phyloP scores from a whole-genome alignment of 768 basidiomycete species.

The Tylopilus intermedius region DNA sequence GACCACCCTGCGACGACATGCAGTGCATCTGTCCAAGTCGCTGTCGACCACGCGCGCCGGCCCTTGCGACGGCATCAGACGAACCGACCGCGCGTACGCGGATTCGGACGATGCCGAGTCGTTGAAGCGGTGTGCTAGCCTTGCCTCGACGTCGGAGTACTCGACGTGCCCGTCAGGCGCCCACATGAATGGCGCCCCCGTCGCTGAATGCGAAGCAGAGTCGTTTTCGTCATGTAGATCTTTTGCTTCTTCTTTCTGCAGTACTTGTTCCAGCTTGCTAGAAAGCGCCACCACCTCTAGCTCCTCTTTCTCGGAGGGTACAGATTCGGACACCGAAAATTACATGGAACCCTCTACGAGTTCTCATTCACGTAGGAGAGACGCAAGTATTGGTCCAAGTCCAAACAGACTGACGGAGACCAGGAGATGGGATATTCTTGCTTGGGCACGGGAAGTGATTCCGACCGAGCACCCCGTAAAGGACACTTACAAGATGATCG shows the following conservation, averaged over 20 bases:
- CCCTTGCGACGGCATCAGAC: background rate
- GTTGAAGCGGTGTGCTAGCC: background rate
- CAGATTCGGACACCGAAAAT: background rate
- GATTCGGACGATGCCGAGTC: conserved; percentile 1
- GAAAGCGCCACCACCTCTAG: conserved; percentile 4
- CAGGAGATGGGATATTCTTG: conserved; percentile 15
- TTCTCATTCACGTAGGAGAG: conserved; percentile 1
- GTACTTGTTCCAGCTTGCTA: conserved; percentile 18
- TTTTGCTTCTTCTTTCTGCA: conserved; percentile 17
- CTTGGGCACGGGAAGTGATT: conserved; percentile 17
- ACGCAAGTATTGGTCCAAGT: background rate
- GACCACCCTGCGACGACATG: conserved; percentile 19
- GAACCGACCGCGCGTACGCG: background rate
- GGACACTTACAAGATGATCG: conserved; percentile 21
- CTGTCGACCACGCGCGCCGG: conserved; percentile 4
- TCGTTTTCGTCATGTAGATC: conserved; percentile 8
- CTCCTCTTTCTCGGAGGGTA: conserved; percentile 7
- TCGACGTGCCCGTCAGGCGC: conserved; percentile 23
- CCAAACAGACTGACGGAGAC: conserved; percentile 7
- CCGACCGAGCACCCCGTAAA: conserved; percentile 21
- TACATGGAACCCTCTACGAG: conserved; percentile 8
- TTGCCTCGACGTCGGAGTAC: conserved; percentile 16
- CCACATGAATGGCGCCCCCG: background rate
- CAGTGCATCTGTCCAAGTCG: conserved; percentile 10
- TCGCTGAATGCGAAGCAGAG: background rate